phyloP scores from a whole-genome alignment of 139 green algal genomes.

The Deuterostichococcus epilithicus region DNA sequence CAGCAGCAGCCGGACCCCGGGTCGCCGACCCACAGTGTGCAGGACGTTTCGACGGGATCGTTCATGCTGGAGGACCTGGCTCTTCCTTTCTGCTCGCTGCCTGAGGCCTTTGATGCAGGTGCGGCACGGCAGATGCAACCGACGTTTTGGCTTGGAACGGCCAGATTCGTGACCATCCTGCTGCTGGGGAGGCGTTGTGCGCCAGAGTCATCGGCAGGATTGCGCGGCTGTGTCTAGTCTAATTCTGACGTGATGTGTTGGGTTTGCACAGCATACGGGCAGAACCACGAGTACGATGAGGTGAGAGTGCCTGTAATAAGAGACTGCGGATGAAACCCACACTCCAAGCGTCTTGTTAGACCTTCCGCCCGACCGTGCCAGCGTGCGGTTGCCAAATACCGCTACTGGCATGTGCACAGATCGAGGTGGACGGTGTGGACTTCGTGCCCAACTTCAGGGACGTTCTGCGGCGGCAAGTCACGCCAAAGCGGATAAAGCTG shows the following conservation, averaged over 20 bases:
- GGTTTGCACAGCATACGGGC: neutral
- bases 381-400: too few relatives aligned
- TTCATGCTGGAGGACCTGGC: neutral
- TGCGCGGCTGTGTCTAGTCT: too few relatives aligned
- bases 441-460: neutral
- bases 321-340: too few relatives aligned
- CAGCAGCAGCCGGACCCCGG: neutral
- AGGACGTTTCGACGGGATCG: neutral
- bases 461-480: constrained; percentile 21
- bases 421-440: constrained; percentile 2
- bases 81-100: neutral
- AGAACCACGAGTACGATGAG: neutral
- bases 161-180: neutral
- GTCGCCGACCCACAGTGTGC: neutral
- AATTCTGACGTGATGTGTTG: too few relatives aligned
- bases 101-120: neutral
- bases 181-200: neutral
- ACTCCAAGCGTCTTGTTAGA: too few relatives aligned
- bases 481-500: constrained; percentile 35
- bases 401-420: neutral
- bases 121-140: too few relatives aligned
- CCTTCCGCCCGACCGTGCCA: too few relatives aligned
- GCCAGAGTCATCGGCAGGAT: too few relatives aligned
- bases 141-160: too few relatives aligned
- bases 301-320: too few relatives aligned